Percentiles rank a stretch among this genome's conserved stretches.
These are phyloP conservation scores for Parathielavia appendiculata DNA, from an alignment of 495 filamentous ascomycete genomes.

Conservation along the genomic window DNA sequence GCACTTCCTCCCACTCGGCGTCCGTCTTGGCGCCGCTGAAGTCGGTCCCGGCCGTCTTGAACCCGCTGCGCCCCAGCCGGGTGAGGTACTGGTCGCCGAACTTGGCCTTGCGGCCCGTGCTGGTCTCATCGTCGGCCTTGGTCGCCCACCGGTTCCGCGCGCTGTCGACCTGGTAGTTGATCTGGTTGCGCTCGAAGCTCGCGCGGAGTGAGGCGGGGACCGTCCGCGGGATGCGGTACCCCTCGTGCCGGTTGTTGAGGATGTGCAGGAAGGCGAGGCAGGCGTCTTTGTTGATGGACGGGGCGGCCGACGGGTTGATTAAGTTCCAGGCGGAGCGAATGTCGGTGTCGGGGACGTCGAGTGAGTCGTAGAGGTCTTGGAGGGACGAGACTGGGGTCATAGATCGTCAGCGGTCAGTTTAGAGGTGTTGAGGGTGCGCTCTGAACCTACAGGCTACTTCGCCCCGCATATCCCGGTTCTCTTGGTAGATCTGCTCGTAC, in stretches of 20 bases:
- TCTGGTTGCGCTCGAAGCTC: slow-evolving; percentile 87
- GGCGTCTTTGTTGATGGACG: slow-evolving; percentile 88
- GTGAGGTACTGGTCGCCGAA: slow-evolving; percentile 96
- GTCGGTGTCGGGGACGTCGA: slow-evolving; percentile 95
- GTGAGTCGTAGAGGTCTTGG: slow-evolving; percentile 76
- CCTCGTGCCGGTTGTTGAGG: slow-evolving; percentile 89
- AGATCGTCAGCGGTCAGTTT: background rate
- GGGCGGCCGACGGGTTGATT: slow-evolving; percentile 76
- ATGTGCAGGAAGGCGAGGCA: slow-evolving; percentile 92
- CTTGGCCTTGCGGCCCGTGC: slow-evolving; percentile 83
- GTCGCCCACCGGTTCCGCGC: slow-evolving; percentile 60
- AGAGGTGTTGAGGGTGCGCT: no score
- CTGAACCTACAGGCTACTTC: slow-evolving; percentile 66
- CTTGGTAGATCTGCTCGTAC: slow-evolving; percentile 93
- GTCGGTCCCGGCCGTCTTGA: slow-evolving; percentile 76
- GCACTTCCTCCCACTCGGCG: slow-evolving; percentile 90
- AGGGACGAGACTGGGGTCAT: slow-evolving; percentile 62
- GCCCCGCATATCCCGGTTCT: slow-evolving; percentile 78
- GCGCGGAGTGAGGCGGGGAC: slow-evolving; percentile 86
- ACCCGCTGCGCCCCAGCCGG: slow-evolving; percentile 72
- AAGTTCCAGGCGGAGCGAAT: slow-evolving; percentile 93
- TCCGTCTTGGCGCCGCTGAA: slow-evolving; percentile 65
- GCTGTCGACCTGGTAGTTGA: slow-evolving; percentile 89
- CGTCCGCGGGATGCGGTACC: slow-evolving; percentile 86
- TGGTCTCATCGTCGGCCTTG: slow-evolving; percentile 64